Evolutionary conservation across 1,139 yeast genomes (phyloP), one percentile per base, ranked within the genome.

Genomic region (Scheffersomyces insectosa): DNA sequence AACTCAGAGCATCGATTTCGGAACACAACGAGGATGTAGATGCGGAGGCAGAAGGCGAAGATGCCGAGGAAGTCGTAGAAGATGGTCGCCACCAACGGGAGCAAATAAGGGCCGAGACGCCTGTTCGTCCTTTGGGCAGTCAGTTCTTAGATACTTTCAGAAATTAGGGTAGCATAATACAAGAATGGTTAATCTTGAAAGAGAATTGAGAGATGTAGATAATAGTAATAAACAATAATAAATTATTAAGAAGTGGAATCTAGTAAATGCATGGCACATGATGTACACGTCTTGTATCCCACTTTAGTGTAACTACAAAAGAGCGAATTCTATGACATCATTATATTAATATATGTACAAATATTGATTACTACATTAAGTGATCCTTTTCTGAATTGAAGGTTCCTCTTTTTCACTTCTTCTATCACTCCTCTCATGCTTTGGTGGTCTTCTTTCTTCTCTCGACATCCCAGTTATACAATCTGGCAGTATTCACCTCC

Each of bases 401-500:
- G 25, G 25, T 8, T 20, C 8, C 8, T 20, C 25, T 20, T 20
- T 20, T 8, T 8, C 25, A 20, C 25, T 6, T 20, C 25, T 6
- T 20, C 25, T 20, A 20, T 20, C 8, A 20, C 8, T 6, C 25
- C 25, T 29, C 43, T 55, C 32, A 9, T 16, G 14, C 15, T 14
- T 5, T 31, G 10, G 5, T 56, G 38, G 50, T 52, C 47, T 70
- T 73, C 56, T 79, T 81, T 60, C 96, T 80, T 68, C 89, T 78
- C 58, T 88, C 93, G 8, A 93, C 97, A 60, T 90, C 97, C 97
- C 97, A 91, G 61, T 93, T 93, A 63, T 91, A 91, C 43, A 90
- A 82, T 52, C 99, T 78, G 2, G 99, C 98, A 13, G 96, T 89
- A 60, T 93, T 93, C 41, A 93, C 99, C 65, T 93, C 98, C 93